Evolutionary conservation across 2,329 filamentous ascomycete species (phyloP).

Genomic region (Aspergillus latus): DNA sequence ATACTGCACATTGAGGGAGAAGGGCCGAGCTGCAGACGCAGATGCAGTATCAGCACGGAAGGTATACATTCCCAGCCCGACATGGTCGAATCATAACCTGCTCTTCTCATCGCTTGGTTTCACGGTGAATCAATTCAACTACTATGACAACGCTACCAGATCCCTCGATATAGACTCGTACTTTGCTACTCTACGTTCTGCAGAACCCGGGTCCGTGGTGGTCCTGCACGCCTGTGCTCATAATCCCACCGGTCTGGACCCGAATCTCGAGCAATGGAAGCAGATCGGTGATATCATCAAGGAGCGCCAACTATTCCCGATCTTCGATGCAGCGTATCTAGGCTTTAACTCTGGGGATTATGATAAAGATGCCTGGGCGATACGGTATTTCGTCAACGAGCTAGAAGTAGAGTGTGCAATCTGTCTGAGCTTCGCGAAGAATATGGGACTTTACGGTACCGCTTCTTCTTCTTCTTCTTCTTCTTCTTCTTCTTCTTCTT

Average conservation of each 20-base stretch:
- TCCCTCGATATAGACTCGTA: constrained; percentile 25
- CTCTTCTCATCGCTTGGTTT: constrained; percentile 88
- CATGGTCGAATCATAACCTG: constrained; percentile 97
- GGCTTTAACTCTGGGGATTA: constrained; percentile 30
- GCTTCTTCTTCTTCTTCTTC: neutral
- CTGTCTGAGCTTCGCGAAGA: constrained; percentile 61
- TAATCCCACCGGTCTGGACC: constrained; percentile 95
- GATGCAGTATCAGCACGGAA: constrained; percentile 8
- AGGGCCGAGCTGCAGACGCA: too few species aligned
- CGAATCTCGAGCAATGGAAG: constrained; percentile 86
- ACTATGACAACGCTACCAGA: constrained; percentile 22
- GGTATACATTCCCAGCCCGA: constrained; percentile 89
- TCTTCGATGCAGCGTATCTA: constrained; percentile 46
- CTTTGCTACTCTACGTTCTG: constrained; percentile 35
- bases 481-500: constrained; percentile 40
- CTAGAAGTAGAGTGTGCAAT: constrained; percentile 69
- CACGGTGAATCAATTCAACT: constrained; percentile 53
- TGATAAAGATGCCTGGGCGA: constrained; percentile 29
- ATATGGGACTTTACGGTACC: constrained; percentile 36
- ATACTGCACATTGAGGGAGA: neutral
- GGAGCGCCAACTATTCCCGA: constrained; percentile 79
- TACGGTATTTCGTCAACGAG: constrained; percentile 46
- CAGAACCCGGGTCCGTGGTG: constrained; percentile 75
- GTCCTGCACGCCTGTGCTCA: constrained; percentile 92
- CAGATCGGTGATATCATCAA: constrained; percentile 75